Conservation (phyloP, 2,329 filamentous ascomycete species). For the Penicillium sp. region DNA sequence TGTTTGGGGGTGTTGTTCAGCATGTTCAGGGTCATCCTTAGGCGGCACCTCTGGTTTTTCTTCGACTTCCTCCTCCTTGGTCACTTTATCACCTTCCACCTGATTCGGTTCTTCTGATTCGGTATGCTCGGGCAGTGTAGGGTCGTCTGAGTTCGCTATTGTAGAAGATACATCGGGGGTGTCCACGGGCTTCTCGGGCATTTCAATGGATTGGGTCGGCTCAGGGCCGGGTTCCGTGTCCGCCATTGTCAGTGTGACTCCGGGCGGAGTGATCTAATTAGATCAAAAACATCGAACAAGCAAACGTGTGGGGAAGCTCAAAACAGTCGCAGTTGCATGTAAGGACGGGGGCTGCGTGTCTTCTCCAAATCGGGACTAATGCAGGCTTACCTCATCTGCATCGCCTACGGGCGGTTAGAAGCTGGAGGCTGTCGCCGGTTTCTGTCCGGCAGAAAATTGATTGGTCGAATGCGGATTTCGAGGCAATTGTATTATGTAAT, state of each 20-base stretch:
- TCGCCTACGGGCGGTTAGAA: background rate
- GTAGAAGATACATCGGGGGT: slow-evolving; percentile 27
- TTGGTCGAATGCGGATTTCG: too few relatives aligned
- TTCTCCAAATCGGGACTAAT: slow-evolving; percentile 28
- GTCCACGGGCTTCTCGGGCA: slow-evolving; percentile 29
- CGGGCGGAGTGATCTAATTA: slow-evolving; percentile 30
- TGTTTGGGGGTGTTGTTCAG: slow-evolving; percentile 22
- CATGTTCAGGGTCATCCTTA: slow-evolving; percentile 25
- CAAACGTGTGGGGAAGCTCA: slow-evolving; percentile 13
- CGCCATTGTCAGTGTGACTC: slow-evolving; percentile 42
- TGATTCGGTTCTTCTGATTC: slow-evolving; percentile 31
- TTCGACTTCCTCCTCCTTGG: slow-evolving; percentile 17
- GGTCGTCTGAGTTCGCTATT: slow-evolving; percentile 32
- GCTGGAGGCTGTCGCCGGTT: background rate
- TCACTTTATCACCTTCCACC: slow-evolving; percentile 15
- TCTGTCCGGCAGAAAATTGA: background rate
- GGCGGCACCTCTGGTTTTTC: slow-evolving; percentile 27
- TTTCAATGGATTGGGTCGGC: slow-evolving; percentile 26
- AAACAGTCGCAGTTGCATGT: slow-evolving; percentile 9
- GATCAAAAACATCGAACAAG: slow-evolving; percentile 23
- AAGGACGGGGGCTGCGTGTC: slow-evolving; percentile 29
- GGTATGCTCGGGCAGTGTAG: slow-evolving; percentile 27
- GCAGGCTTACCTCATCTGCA: slow-evolving; percentile 19
- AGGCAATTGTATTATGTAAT: too few relatives aligned
- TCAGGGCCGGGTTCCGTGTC: slow-evolving; percentile 40